Base-by-base conservation (phyloP, 225 moss, liverwort and hornwort genomes). In the Asterella californica region DNA sequence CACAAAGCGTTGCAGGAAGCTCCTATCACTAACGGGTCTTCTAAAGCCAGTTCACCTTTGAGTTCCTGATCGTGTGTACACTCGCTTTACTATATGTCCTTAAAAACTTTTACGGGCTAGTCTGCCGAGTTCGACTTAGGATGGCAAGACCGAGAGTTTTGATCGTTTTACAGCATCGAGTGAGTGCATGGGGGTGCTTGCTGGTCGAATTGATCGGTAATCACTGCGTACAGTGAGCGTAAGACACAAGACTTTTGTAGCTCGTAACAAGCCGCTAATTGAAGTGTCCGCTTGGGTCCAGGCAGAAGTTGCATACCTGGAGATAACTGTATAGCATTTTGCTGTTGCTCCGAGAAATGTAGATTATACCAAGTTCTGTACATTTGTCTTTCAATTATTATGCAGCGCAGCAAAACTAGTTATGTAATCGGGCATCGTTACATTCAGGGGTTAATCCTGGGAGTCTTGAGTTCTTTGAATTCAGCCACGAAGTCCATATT, bases 1-100 rank as follows among this genome's bases (percentile, higher is more conserved):
- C 86, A 85, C 60, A 94, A 83, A 81, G 92, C 94, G 73, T 68
- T 89, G 32, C 89, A 89, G 74, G 84, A 84, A 76, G 86, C 89
- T 57, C 75, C 84, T 22, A 79, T 86, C 24, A 79, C 0, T 7
- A 79, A 79, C 22, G 68, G 79, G 6, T 6, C 38, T 1, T 42
- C 71, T 18, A 72, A 47, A 72, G 71, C 42, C 47, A 21, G 22
- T 72, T 11, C 24, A 36, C 22, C 25, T 45, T 22, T 33, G 61
- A 27, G 61, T 61, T 18, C n/a, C 1, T 25, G 10, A 61, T 52
- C 19, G 27, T 61, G 59, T 6, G 27, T 27, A 67, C 33, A 36
- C 18, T 67, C 67, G 32, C 2, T 2, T 34, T 67, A 27, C 34
- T 10, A 61, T 10, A n/a, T 53, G 0, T n/a, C 33, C 9, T 27